A percentile compares a stretch with the other conserved stretches of the same genome.
phyloP scores from a whole-genome alignment of 2,329 filamentous ascomycete genomes.

The Fusarium nanum region DNA sequence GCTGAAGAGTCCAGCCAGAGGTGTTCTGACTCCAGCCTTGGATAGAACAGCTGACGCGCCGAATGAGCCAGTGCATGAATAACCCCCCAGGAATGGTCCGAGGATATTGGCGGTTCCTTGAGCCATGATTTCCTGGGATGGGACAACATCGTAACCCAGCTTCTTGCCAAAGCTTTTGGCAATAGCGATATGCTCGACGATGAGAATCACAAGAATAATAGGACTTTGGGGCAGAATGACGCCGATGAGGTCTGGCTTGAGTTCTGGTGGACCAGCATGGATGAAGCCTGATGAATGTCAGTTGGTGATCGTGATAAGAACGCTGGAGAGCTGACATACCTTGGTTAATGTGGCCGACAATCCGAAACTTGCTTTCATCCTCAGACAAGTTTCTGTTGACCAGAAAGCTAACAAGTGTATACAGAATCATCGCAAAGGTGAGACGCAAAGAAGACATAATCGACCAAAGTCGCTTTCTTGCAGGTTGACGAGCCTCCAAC shows the following conservation, averaged over 20 bases:
- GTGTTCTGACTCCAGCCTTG: constrained; percentile 84
- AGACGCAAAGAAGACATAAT: constrained; percentile 80
- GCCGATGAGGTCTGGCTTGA: constrained; percentile 67
- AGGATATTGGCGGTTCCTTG: constrained; percentile 81
- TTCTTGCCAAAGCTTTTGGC: constrained; percentile 84
- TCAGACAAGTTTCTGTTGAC: constrained; percentile 66
- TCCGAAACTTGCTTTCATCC: constrained; percentile 66
- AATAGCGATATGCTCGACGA: constrained; percentile 87
- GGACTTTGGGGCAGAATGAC: constrained; percentile 73
- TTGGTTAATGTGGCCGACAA: constrained; percentile 74
- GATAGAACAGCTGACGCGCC: constrained; percentile 83
- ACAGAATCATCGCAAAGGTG: constrained; percentile 80
- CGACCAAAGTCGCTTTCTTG: constrained; percentile 73
- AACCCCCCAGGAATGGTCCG: constrained; percentile 76
- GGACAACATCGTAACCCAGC: constrained; percentile 82
- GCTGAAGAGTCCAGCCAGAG: constrained; percentile 82
- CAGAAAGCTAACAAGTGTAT: constrained; percentile 78
- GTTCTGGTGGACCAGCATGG: constrained; percentile 58
- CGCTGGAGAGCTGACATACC: constrained; percentile 51
- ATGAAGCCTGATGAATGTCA: constrained; percentile 27
- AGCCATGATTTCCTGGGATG: constrained; percentile 82
- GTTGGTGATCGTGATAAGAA: background rate
- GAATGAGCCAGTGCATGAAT: constrained; percentile 61
- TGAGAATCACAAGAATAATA: constrained; percentile 78
- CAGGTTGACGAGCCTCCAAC: constrained; percentile 70